Percentiles rank a stretch among this genome's conserved stretches.
Evolutionary conservation across 2,329 filamentous ascomycete species (phyloP).

Genomic region (Dactylellina drechsleri): DNA sequence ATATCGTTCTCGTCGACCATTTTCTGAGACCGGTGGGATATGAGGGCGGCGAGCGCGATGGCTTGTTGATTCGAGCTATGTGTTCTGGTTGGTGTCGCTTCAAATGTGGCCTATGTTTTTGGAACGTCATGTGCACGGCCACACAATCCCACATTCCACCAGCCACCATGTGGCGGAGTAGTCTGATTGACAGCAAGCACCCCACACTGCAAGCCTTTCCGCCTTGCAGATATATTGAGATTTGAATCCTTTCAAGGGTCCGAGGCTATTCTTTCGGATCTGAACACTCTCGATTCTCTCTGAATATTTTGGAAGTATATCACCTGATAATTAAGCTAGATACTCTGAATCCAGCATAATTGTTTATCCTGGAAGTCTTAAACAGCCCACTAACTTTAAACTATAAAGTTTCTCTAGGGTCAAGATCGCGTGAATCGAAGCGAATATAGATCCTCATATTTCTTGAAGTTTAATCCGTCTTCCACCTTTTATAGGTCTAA

Average conservation of each 20-base stretch:
- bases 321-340: too few relatives aligned
- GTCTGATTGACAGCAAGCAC: conserved; percentile 10
- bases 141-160: neutral
- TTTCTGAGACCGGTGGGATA: neutral
- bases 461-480: too few relatives aligned
- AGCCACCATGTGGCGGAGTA: conserved; percentile 7
- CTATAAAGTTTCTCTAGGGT: too few relatives aligned
- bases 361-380: neutral
- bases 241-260: too few relatives aligned
- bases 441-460: too few relatives aligned
- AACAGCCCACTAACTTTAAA: neutral
- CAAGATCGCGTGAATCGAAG: too few relatives aligned
- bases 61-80: conserved; percentile 11
- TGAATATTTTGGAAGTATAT: too few relatives aligned
- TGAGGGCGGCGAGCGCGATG: neutral
- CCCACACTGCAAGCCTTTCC: conserved; percentile 8
- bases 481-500: too few relatives aligned
- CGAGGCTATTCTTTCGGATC: too few relatives aligned
- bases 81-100: conserved; percentile 35
- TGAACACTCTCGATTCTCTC: too few relatives aligned
- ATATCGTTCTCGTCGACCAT: conserved; percentile 42
- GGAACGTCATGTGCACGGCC: conserved; percentile 23
- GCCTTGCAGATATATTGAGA: too few relatives aligned
- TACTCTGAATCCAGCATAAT: too few relatives aligned
- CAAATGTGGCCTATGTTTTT: conserved; percentile 26